A percentile compares a stretch with the other conserved stretches of the same genome.
Evolutionary conservation across 257 asterid species (phyloP).

Genomic region (Solanum sparsipilum): DNA sequence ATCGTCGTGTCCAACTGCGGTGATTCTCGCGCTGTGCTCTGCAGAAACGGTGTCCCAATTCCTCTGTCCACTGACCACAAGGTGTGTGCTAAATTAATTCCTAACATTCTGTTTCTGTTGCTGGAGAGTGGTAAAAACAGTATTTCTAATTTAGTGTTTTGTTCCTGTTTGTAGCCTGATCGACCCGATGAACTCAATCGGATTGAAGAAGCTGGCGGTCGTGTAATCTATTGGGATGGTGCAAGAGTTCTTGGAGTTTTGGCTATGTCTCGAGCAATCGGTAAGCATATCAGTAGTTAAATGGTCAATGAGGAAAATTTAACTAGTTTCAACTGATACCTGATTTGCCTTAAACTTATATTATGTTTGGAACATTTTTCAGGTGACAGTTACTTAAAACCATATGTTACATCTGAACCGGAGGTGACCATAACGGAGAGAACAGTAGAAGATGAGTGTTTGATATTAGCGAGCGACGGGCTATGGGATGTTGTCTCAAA

Average conservation of each 20-base stretch:
- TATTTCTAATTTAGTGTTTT: not conserved
- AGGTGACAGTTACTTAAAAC: slow-evolving; percentile 90
- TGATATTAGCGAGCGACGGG: slow-evolving; percentile 81
- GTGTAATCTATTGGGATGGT: slow-evolving; percentile 92
- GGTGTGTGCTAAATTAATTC: slow-evolving; percentile 23
- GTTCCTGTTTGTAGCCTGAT: slow-evolving; percentile 44
- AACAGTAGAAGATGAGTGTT: slow-evolving; percentile 58
- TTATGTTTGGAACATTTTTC: slow-evolving; percentile 1
- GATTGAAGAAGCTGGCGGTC: slow-evolving; percentile 88
- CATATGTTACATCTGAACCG: slow-evolving; percentile 79
- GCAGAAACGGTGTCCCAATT: slow-evolving; percentile 70
- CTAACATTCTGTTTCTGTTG: not conserved
- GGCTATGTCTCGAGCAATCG: slow-evolving; percentile 88
- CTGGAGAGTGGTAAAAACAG: not conserved
- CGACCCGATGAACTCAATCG: slow-evolving; percentile 78
- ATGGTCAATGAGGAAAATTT: not conserved
- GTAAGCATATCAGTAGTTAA: slow-evolving; percentile 8
- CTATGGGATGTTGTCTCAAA: slow-evolving; percentile 91
- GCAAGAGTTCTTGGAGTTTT: slow-evolving; percentile 78
- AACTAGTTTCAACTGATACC: not conserved
- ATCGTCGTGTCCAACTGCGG: slow-evolving; percentile 85
- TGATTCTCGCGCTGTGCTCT: slow-evolving; percentile 95
- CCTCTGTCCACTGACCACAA: slow-evolving; percentile 91
- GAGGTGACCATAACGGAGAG: slow-evolving; percentile 70
- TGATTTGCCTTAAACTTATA: not conserved